These are phyloP conservation scores for Botrytis fabae DNA, from an alignment of 2,329 filamentous ascomycete genomes.

Conservation along the genomic window DNA sequence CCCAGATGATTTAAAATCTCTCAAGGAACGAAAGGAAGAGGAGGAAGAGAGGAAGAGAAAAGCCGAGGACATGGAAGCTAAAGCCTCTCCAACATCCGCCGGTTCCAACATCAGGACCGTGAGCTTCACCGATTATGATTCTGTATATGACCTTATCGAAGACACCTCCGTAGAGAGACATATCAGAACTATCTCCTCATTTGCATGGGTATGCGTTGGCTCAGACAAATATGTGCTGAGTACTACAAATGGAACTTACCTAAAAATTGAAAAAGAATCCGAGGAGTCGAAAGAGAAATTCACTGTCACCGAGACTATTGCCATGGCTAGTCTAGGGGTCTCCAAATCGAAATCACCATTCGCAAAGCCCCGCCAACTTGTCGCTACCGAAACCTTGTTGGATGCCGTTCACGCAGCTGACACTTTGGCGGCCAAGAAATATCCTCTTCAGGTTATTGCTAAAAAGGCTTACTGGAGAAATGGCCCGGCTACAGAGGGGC, in stretches of 20 bases:
- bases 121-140: slow-evolving; percentile 87
- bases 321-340: slow-evolving; percentile 24
- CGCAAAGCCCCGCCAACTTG: slow-evolving; percentile 67
- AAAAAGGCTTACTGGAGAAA: slow-evolving; percentile 70
- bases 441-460: slow-evolving; percentile 66
- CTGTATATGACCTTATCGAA: slow-evolving; percentile 84
- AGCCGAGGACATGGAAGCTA: slow-evolving; percentile 15
- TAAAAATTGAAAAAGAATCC: slow-evolving; percentile 49
- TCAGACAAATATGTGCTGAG: slow-evolving; percentile 69
- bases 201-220: slow-evolving; percentile 83
- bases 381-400: slow-evolving; percentile 63
- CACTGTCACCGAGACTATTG: slow-evolving; percentile 43
- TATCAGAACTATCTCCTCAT: slow-evolving; percentile 71
- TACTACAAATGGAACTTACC: slow-evolving; percentile 61
- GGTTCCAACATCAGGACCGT: slow-evolving; percentile 26
- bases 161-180: slow-evolving; percentile 78
- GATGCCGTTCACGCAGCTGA: slow-evolving; percentile 84
- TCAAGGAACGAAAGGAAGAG: slow-evolving; percentile 53
- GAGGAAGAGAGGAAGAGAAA: slow-evolving; percentile 37
- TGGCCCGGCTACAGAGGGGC: slow-evolving; percentile 60
- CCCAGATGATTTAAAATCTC: slow-evolving; percentile 58
- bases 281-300: slow-evolving; percentile 29
- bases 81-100: background rate
- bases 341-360: slow-evolving; percentile 57
- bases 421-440: slow-evolving; percentile 69